A percentile compares a stretch with the other conserved stretches of the same genome.
phyloP scores from a whole-genome alignment of 139 green algal species.

The Chlorella sp. region DNA sequence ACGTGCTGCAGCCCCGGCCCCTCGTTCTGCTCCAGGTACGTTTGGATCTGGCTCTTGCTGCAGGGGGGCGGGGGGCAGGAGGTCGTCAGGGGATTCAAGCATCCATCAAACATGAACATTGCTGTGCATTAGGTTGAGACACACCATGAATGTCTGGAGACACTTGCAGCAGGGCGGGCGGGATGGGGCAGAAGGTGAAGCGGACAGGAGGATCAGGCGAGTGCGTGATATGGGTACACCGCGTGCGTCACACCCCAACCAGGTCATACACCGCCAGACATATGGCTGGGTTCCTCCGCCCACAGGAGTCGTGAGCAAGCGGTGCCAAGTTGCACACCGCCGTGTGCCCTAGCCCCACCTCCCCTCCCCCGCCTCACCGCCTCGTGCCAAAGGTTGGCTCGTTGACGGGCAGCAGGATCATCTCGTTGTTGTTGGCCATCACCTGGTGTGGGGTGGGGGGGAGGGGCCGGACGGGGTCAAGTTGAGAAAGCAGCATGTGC shows the following conservation, averaged over 20 bases:
- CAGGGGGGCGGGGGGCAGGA: background rate
- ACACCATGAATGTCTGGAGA: too few relatives aligned
- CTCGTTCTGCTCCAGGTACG: constrained; percentile 98
- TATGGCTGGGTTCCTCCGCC: too few relatives aligned
- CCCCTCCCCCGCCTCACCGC: constrained; percentile 11
- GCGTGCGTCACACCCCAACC: too few relatives aligned
- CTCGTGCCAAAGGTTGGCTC: constrained; percentile 95
- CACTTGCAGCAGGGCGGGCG: background rate
- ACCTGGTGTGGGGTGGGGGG: constrained; percentile 46
- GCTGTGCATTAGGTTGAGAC: background rate
- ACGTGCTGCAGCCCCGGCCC: constrained; percentile 97
- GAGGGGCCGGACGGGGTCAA: constrained; percentile 41
- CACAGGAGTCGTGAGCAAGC: too few relatives aligned
- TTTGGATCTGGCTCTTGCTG: constrained; percentile 86
- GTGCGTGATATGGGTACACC: too few relatives aligned
- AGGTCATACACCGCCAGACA: too few relatives aligned
- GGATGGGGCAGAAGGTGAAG: background rate
- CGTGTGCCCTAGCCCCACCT: background rate
- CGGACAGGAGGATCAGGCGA: too few relatives aligned
- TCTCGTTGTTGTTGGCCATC: constrained; percentile 94
- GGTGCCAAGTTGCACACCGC: too few relatives aligned
- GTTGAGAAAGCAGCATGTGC: too few relatives aligned
- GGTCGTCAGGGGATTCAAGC: background rate
- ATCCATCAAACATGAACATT: background rate
- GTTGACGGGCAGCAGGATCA: constrained; percentile 96